A percentile compares a stretch with the other conserved stretches of the same genome.
phyloP scores from a whole-genome alignment of 768 basidiomycete species.

The Gyrodon lividus region DNA sequence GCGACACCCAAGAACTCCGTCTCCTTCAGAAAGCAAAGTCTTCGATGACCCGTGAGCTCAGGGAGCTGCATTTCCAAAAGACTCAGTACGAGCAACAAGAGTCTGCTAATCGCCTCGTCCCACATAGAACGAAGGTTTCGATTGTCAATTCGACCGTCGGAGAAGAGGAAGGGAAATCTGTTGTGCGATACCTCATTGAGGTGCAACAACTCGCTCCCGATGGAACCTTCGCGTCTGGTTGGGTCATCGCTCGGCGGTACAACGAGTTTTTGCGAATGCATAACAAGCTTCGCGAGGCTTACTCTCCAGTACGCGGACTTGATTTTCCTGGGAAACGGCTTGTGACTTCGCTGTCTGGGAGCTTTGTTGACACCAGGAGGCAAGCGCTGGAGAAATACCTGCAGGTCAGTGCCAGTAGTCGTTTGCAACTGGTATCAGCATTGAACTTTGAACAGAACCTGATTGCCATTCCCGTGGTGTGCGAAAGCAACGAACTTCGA shows the following conservation, averaged over 20 bases:
- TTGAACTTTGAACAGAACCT: constrained; percentile 51
- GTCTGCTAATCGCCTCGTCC: constrained; percentile 80
- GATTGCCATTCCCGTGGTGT: constrained; percentile 70
- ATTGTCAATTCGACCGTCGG: constrained; percentile 82
- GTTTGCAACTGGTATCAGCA: constrained; percentile 1
- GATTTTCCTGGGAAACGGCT: constrained; percentile 95
- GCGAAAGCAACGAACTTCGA: constrained; percentile 78
- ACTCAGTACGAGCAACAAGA: constrained; percentile 94
- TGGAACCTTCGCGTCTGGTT: constrained; percentile 78
- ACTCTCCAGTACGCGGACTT: constrained; percentile 59
- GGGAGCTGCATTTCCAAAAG: constrained; percentile 86
- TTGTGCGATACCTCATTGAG: constrained; percentile 90
- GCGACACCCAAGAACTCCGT: constrained; percentile 81
- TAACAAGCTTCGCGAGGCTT: constrained; percentile 77
- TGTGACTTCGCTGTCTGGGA: constrained; percentile 82
- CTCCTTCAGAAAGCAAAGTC: constrained; percentile 81
- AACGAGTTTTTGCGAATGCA: constrained; percentile 94
- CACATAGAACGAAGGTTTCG: constrained; percentile 79
- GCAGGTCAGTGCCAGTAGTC: constrained; percentile 55
- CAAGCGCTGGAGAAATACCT: constrained; percentile 84
- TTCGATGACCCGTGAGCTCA: constrained; percentile 76
- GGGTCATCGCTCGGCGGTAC: constrained; percentile 92
- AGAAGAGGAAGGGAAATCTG: constrained; percentile 84
- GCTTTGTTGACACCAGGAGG: constrained; percentile 81
- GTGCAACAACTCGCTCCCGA: constrained; percentile 85